These are phyloP conservation scores for Rhynchosporium graminicola DNA, from an alignment of 2,329 filamentous ascomycete genomes.

Conservation along the genomic window DNA sequence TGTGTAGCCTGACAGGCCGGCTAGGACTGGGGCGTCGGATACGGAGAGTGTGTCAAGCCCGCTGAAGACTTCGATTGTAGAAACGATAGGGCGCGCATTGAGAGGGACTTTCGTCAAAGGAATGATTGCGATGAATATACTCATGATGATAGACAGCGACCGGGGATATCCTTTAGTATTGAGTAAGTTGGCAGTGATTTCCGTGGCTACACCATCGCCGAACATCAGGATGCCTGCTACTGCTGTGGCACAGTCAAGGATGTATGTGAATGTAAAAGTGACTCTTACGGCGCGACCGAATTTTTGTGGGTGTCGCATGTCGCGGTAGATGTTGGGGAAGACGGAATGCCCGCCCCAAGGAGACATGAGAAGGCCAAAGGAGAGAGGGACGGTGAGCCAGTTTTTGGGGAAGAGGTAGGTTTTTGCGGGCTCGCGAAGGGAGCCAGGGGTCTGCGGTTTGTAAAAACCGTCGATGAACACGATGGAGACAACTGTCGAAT, in stretches of 20 bases:
- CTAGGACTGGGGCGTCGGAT: constrained; percentile 48
- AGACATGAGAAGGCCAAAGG: constrained; percentile 87
- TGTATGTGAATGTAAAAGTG: constrained; percentile 83
- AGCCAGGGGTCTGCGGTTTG: constrained; percentile 78
- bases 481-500: constrained; percentile 70
- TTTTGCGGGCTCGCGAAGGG: constrained; percentile 74
- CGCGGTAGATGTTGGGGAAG: constrained; percentile 83
- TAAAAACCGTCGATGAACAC: constrained; percentile 84
- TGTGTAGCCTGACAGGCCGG: constrained; percentile 58
- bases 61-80: constrained; percentile 77
- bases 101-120: constrained; percentile 94
- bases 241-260: constrained; percentile 80
- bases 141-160: constrained; percentile 74
- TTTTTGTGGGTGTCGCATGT: constrained; percentile 73
- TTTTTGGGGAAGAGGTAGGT: constrained; percentile 84
- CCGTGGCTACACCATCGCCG: constrained; percentile 81
- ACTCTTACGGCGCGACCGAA: constrained; percentile 70
- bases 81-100: constrained; percentile 84
- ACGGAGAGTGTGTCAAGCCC: constrained; percentile 56
- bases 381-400: constrained; percentile 81
- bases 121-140: constrained; percentile 86
- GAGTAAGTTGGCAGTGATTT: constrained; percentile 89
- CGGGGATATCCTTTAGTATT: constrained; percentile 72
- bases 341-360: constrained; percentile 66
- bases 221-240: constrained; percentile 92